Base-by-base conservation (phyloP, 2,329 filamentous ascomycete genomes). In the Pyrenophora graminea region DNA sequence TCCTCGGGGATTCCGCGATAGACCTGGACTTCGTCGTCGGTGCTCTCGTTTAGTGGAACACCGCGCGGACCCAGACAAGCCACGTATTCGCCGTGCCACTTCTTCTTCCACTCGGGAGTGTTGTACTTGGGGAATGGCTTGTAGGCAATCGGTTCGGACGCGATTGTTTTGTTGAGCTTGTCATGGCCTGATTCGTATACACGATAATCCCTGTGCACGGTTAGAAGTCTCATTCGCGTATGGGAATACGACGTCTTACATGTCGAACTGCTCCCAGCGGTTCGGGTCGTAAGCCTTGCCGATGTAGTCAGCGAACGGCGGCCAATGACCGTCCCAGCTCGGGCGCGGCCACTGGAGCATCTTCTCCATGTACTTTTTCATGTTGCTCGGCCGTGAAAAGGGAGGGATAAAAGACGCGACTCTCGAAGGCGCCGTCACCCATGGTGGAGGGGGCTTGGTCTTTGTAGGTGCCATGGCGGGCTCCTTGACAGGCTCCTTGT, bases 111-210 rank as follows among this genome's bases (percentile, higher is more conserved):
- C 12, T 77, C 71, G 3, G 77, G 74, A 43, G 79, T 81, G 63
- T 89, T 87, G 74, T 91, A 90, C 13, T 82, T 76, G 0, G 88
- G 88, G 57, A 91, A 91, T 0, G 89, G 89, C 51, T 86, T 80
- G 71, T 89, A 90, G 17, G 81, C 76, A 47, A 82, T 76, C 1
- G 84, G 81, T 42, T 69, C 55, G n/a, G 64, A 56, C 9, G 63
- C 62, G 8, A 56, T 53, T 3, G 55, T 56, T 5, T 45, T 51
- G 30, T 66, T 61, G 4, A 73, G 59, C 44, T 65, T 67, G 27
- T 71, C 56, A 32, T 71, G 67, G n/a, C 67, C 62, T 18, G 73
- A 62, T 13, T 69, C 56, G 55, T 75, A 78, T 38, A 71, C 68
- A 13, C 72, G 70, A 21, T 73, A 62, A 39, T 78, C 73, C 64